Evolutionary conservation across 805 yeast species (phyloP), one percentile per base, ranked within the genome.

Genomic region (Sugiyamaella floridensis): DNA sequence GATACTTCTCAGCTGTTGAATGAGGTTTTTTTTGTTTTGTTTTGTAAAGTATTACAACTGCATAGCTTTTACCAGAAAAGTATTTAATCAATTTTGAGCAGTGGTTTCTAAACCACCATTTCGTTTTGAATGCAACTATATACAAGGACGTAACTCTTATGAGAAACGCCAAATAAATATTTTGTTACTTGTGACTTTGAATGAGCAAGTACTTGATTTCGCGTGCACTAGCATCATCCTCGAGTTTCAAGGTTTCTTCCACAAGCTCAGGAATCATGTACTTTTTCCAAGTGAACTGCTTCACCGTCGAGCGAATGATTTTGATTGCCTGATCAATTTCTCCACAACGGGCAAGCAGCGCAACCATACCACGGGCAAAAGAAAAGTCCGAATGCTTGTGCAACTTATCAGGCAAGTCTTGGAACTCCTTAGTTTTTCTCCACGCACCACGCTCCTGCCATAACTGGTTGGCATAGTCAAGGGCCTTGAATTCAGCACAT

Each of bases 371-470:
- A 22, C 78, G 67, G 1, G 97, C 96, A 74, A 89, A 88, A 53
- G 71, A 74, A 64, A 81, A 81, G 62, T 85, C 92, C 3, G 73
- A 66, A 3, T 65, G 62, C 43, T 76, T 76, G 58, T 77, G 80
- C 28, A 59, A 64, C 0, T 52, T 49, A 9, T 69, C 60, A 0
- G 71, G 48, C 15, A 80, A 62, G 0, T 52, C 40, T 49, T 73
- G 77, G 71, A 85, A 89, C 2, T 28, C 48, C 1, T 40, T n/a
- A 5, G 86, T 74, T 54, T 79, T 79, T 49, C 97, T 73, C 68
- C 76, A 89, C 19, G 65, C 55, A 1, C 97, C 97, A 61, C 97
- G 78, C 61, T 86, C 95, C 1, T 69, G 67, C 95, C 96, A 89
- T 1, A 86, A 72, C 22, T 69, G 66, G 52, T 80, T 81, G 3